Evolutionary conservation across 75 land plant genomes (phyloP), one percentile per base, ranked within the genome.

Genomic region (Pinus taeda): DNA sequence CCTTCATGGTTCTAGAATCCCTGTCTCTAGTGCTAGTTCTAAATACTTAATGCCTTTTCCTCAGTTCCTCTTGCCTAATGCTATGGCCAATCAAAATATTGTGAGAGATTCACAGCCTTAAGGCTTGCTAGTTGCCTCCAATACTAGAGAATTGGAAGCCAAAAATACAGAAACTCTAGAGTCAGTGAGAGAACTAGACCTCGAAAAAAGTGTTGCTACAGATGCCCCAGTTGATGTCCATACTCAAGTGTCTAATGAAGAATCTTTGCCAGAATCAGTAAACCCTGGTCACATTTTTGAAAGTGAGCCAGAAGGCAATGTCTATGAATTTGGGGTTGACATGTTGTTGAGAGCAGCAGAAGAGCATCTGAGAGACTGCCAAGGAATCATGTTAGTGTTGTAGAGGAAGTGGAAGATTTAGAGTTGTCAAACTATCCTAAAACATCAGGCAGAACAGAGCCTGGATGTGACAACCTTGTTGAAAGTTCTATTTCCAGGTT

Each of bases 51-150:
- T 84, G 78, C 83, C 90, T 39, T 79, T 84, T 8, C 89, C 94
- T n/a, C 64, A 66, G 36, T 79, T 90, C 75, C 74, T 92, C 18
- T 92, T 89, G 92, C 93, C 97, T 57, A 78, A 57, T 39, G 62
- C 88, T 58, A 60, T 81, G 63, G 55, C 81, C 62, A 74, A 74
- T 76, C 85, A 82, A 20, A 72, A 81, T 79, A 81, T 64, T 30
- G 75, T 85, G 74, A 55, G 61, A 14, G 29, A 79, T 74, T 66
- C 76, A 24, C 91, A 83, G 49, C 75, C 76, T 39, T 79, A 75
- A 59, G 73, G 65, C 49, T 53, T 53, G 13, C 66, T 29, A 59
- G 71, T 22, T 66, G 81, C 53, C 77, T 59, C 83, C 59, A 60
- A 4, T 56, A 59, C 22, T 73, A 71, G 22, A 17, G 77, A 78